Conservation (phyloP, 768 basidiomycete genomes). For the Mycena vitilis region DNA sequence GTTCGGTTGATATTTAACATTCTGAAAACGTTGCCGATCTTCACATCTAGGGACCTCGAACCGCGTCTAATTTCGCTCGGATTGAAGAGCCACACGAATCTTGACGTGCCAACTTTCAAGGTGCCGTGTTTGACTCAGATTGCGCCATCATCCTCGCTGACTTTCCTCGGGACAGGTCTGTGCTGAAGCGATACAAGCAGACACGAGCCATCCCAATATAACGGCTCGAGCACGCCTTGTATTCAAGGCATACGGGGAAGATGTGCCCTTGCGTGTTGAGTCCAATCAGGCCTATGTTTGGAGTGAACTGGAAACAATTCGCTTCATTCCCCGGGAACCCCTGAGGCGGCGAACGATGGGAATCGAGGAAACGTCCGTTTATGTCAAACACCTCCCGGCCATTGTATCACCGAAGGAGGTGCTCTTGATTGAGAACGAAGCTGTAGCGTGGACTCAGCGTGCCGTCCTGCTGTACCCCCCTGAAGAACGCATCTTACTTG, state of each 20-base stretch:
- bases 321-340: conserved; percentile 55
- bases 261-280: conserved; percentile 46
- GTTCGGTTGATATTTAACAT: conserved; percentile 30
- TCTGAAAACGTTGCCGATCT: not conserved
- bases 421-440: conserved; percentile 50
- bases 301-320: conserved; percentile 45
- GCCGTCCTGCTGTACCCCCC: conserved; percentile 47
- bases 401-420: conserved; percentile 55
- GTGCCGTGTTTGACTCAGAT: no score
- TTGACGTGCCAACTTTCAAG: conserved; percentile 50
- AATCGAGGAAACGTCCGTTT: conserved; percentile 32
- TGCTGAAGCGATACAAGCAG: conserved; percentile 46
- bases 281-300: conserved; percentile 39
- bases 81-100: conserved; percentile 42
- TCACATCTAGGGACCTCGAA: conserved; percentile 25
- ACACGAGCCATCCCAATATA: conserved; percentile 32
- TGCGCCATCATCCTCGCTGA: no score
- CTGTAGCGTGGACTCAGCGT: conserved; percentile 64
- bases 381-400: conserved; percentile 43
- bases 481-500: conserved; percentile 44
- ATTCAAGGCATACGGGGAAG: conserved; percentile 48
- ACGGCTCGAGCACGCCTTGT: conserved; percentile 44
- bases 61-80: conserved; percentile 42
- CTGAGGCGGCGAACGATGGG: conserved; percentile 38
- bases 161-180: conserved; percentile 36